These are phyloP conservation scores for Erodium moschatum DNA, from an alignment of 441 rosid species.

Conservation along the genomic window DNA sequence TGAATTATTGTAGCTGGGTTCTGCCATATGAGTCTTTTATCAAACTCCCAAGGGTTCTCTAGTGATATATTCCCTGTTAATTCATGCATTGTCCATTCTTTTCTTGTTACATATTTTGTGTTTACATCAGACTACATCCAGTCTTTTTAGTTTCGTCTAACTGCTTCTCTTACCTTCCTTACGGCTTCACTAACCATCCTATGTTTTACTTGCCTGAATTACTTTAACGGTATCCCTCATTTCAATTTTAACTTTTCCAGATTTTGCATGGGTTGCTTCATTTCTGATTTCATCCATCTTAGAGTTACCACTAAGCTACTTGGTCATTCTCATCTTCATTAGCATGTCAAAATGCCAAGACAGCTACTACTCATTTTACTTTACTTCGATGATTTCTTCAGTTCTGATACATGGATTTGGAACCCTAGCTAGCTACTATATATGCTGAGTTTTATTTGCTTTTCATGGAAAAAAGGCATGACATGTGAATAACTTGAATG, in stretches of 20 bases:
- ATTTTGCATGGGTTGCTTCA: background rate
- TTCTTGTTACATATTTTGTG: background rate
- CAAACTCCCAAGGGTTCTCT: background rate
- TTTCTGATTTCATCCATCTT: background rate
- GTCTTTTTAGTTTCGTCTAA: background rate
- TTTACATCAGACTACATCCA: background rate
- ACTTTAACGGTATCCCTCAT: background rate
- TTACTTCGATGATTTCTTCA: background rate
- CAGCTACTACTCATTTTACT: background rate
- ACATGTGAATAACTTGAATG: background rate
- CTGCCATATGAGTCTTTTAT: background rate
- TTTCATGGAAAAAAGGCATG: background rate
- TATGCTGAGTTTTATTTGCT: background rate
- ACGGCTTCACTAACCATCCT: background rate
- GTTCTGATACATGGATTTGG: background rate
- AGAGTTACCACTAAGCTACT: background rate
- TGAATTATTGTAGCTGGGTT: background rate
- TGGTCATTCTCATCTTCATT: background rate
- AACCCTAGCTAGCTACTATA: background rate
- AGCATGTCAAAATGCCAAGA: background rate
- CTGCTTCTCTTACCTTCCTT: background rate
- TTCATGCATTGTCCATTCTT: background rate
- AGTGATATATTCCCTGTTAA: background rate
- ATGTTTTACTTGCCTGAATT: background rate
- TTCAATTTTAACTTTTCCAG: background rate